Base-by-base conservation (phyloP, 345 rosid genomes). In the Luvunga scandens region DNA sequence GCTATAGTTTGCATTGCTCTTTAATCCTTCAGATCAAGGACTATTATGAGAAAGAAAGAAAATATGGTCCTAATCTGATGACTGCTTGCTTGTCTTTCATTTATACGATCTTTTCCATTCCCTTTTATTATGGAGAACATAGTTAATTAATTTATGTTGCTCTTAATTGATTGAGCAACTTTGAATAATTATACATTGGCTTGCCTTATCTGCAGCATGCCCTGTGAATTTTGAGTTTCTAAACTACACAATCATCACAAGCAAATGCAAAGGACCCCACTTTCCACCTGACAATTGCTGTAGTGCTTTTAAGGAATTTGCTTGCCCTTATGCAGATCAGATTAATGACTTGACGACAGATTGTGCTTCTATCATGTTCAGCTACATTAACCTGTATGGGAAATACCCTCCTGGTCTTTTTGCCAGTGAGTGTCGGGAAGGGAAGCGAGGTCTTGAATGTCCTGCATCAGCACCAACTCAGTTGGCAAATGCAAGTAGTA, bases 371-470 rank as follows among this genome's bases (percentile, higher is more conserved):
- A 87, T 83, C 28, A 82, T 92, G 94, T 92, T 92, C 79, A 89
- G 85, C 81, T 90, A 92, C 88, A 89, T 92, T 76, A 84, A 88
- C 69, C 81, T 89, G 48, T 65, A 87, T 3, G 94, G 94, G 1
- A 87, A 81, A 22, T 91, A 92, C 78, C 94, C 94, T 0, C 85
- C 91, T 16, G 97, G 97, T 12, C 85, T 92, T 56, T 90, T 90
- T 56, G 84, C 91, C 8, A 87, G 81, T 1, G 86, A 85, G 78
- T 90, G 97, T 69, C 79, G 63, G 25, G 93, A 85, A 70, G 87
- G 87, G 38, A 89, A 85, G 75, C 34, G 64, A 59, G 97, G 94
- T 67, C 94, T 92, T 30, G 86, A 13, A 25, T 92, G 97, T 80
- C 81, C 91, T 19, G 67, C 81, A 2, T 10, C 4, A 14, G 22